Conservation (phyloP, 495 filamentous ascomycete species). For the Astrothelium subdiscretum region DNA sequence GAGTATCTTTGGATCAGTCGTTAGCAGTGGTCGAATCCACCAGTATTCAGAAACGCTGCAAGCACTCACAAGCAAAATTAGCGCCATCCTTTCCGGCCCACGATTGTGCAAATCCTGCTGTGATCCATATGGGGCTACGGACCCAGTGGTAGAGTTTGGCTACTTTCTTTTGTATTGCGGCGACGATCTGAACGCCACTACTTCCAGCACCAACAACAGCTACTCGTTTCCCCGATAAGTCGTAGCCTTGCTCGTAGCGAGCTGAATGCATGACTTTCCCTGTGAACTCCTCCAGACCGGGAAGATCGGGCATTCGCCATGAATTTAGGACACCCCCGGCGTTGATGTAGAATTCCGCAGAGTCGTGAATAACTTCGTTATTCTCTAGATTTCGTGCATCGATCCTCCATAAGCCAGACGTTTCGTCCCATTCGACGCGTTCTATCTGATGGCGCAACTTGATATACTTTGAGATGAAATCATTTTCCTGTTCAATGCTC, state of each 20-base stretch:
- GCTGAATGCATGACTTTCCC: constrained; percentile 32
- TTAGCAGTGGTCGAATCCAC: not conserved
- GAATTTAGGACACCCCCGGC: constrained; percentile 31
- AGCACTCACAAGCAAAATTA: constrained; percentile 24
- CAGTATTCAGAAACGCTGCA: not conserved
- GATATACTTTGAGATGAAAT: constrained; percentile 29
- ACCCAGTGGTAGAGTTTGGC: constrained; percentile 27
- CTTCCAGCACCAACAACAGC: constrained; percentile 28
- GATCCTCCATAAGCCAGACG: constrained; percentile 23
- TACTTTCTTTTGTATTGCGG: constrained; percentile 24
- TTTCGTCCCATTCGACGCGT: constrained; percentile 22
- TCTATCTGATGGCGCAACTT: constrained; percentile 26
- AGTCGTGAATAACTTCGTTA: constrained; percentile 23
- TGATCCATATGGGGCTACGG: constrained; percentile 29
- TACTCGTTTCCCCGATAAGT: constrained; percentile 27
- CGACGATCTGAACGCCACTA: constrained; percentile 29
- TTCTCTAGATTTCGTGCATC: constrained; percentile 22
- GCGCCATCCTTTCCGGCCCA: constrained; percentile 28
- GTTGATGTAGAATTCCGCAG: constrained; percentile 30
- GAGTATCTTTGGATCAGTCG: constrained; percentile 13
- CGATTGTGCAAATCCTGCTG: constrained; percentile 28
- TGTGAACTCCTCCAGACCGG: constrained; percentile 23
- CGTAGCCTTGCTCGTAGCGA: constrained; percentile 26
- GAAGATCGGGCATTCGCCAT: constrained; percentile 28
- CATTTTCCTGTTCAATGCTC: constrained; percentile 30